Percentiles rank a stretch among this genome's conserved stretches.
phyloP scores from a whole-genome alignment of 768 basidiomycete genomes.

The Tremella yokohamensis region DNA sequence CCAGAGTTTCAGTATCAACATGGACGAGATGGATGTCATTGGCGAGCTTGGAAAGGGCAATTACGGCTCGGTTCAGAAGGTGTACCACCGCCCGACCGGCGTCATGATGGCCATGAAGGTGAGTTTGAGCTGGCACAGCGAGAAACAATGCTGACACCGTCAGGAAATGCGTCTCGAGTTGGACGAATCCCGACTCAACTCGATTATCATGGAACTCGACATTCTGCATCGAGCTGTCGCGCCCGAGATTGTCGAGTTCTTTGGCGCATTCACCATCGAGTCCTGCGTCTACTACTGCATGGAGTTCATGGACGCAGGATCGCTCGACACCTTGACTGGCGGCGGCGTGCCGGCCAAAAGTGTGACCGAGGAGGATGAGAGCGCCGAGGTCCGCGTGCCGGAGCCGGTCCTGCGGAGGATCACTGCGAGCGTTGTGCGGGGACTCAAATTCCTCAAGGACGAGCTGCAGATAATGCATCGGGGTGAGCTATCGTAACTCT shows the following conservation, averaged over 20 bases:
- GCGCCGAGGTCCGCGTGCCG: conserved; percentile 29
- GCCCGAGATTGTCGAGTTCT: conserved; percentile 94
- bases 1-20: conserved; percentile 85
- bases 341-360: conserved; percentile 56
- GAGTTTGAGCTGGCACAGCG: conserved; percentile 22
- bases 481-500: conserved; percentile 55
- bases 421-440: conserved; percentile 74
- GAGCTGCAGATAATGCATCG: conserved; percentile 81
- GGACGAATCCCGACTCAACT: conserved; percentile 86
- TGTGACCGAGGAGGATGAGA: conserved; percentile 20
- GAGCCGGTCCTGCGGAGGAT: conserved; percentile 82
- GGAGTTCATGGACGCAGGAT: conserved; percentile 99
- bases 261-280: conserved; percentile 98
- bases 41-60: conserved; percentile 96
- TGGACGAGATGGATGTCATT: conserved; percentile 82
- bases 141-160: background rate
- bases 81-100: conserved; percentile 83
- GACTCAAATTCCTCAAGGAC: conserved; percentile 92
- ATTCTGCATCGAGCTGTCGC: conserved; percentile 89
- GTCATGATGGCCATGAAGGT: conserved; percentile 61
- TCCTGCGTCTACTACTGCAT: conserved; percentile 99
- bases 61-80: conserved; percentile 96
- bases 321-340: conserved; percentile 72
- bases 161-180: conserved; percentile 97
- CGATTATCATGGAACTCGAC: conserved; percentile 98